Conservation (phyloP, 495 filamentous ascomycete genomes). For the Coniosporium apollinis region DNA sequence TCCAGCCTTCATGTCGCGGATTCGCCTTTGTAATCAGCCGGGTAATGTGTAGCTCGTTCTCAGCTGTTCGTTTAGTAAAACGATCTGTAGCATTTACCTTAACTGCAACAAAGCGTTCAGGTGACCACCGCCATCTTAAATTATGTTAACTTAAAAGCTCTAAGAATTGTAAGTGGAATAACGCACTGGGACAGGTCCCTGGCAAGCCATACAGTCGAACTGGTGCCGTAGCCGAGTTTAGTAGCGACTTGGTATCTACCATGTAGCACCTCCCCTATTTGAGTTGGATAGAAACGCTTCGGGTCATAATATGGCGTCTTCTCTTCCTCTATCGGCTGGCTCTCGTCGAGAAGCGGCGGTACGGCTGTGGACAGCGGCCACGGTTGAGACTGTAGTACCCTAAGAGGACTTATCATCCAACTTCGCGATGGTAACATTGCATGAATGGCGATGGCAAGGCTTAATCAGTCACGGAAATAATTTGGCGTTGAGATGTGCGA, state of each 20-base stretch:
- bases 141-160: not conserved
- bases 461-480: too few relatives aligned
- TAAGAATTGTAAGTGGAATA: not conserved
- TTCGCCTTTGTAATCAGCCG: constrained; percentile 1
- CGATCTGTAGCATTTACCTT: constrained; percentile 2
- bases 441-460: too few relatives aligned
- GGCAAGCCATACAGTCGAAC: constrained; percentile 30
- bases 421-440: too few relatives aligned
- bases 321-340: constrained; percentile 10
- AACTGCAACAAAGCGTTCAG: constrained; percentile 2
- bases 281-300: constrained; percentile 27
- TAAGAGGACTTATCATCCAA: too few relatives aligned
- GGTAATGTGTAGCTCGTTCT: not conserved
- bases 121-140: not conserved
- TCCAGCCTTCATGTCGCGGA: not conserved
- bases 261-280: constrained; percentile 27
- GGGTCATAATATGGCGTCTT: constrained; percentile 20
- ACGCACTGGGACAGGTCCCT: not conserved
- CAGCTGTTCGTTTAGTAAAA: not conserved
- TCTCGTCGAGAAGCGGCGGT: constrained; percentile 1
- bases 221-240: constrained; percentile 37
- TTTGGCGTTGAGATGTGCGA: too few relatives aligned
- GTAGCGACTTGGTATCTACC: constrained; percentile 30
- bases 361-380: constrained; percentile 1
- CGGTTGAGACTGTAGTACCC: too few relatives aligned